phyloP scores from a whole-genome alignment of 305 asterid species.

The Euphrasia arctica region DNA sequence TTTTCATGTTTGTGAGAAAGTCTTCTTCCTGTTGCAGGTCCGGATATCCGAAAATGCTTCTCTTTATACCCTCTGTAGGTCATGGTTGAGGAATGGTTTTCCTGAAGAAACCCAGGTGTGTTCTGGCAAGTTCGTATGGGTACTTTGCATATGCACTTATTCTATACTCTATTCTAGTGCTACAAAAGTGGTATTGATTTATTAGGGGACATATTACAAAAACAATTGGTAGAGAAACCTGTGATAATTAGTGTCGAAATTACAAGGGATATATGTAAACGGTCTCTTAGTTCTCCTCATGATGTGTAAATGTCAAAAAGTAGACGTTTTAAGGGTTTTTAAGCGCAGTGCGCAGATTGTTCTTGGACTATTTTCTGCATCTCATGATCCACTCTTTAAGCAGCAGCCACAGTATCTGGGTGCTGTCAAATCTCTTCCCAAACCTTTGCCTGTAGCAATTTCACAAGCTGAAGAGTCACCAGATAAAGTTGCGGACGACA shows the following conservation, averaged over 20 bases:
- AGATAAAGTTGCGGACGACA: conserved; percentile 40
- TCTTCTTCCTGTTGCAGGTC: conserved; percentile 51
- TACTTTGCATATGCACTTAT: conserved; percentile 15
- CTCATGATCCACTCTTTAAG: conserved; percentile 31
- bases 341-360: neutral
- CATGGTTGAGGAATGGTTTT: conserved; percentile 85
- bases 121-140: conserved; percentile 20
- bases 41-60: conserved; percentile 57
- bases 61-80: conserved; percentile 70
- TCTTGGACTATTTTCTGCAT: conserved; percentile 9
- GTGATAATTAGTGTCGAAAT: neutral
- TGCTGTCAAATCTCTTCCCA: conserved; percentile 70
- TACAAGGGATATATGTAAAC: neutral
- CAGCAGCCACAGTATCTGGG: conserved; percentile 58
- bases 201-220: neutral
- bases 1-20: conserved; percentile 15
- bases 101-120: conserved; percentile 78
- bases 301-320: conserved; percentile 15
- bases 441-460: conserved; percentile 69
- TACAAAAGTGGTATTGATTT: too few species aligned
- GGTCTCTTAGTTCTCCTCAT: neutral
- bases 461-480: conserved; percentile 45
- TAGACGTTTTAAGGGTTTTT: conserved; percentile 3
- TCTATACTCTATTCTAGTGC: neutral
- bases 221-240: neutral